phyloP scores from a whole-genome alignment of 2,329 filamentous ascomycete genomes.

The Aureobasidium sp. region DNA sequence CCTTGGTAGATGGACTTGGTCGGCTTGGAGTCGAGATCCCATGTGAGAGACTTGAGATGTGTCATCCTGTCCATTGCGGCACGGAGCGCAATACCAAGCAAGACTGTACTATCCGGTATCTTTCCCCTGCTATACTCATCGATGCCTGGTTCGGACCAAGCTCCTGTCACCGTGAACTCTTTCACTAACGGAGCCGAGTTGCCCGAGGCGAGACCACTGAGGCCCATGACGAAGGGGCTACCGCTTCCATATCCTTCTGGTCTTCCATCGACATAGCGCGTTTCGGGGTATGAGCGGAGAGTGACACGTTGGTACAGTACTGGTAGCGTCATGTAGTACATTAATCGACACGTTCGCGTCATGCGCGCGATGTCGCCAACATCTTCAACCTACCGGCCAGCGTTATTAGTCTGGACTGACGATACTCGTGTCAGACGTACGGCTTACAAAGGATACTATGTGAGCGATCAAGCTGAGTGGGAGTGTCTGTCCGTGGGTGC shows the following conservation, averaged over 20 bases:
- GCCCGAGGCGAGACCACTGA: conserved; percentile 55
- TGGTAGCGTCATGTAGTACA: conserved; percentile 59
- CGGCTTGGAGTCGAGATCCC: conserved; percentile 56
- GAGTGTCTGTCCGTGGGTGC: conserved; percentile 26
- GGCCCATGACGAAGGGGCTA: conserved; percentile 56
- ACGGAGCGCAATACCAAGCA: conserved; percentile 54
- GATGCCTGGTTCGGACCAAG: conserved; percentile 51
- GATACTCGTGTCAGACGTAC: not conserved
- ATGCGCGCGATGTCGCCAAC: conserved; percentile 52
- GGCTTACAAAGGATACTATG: conserved; percentile 48
- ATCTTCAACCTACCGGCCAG: conserved; percentile 45
- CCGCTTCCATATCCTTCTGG: conserved; percentile 57
- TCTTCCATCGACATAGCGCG: conserved; percentile 51
- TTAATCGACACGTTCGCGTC: conserved; percentile 53
- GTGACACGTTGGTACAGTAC: conserved; percentile 52
- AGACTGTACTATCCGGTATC: conserved; percentile 58
- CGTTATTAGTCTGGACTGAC: not conserved
- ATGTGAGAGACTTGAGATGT: conserved; percentile 49
- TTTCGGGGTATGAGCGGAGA: conserved; percentile 51
- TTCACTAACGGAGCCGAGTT: conserved; percentile 47
- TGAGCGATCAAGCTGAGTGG: conserved; percentile 53
- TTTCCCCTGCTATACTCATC: conserved; percentile 53
- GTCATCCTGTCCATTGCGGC: conserved; percentile 54
- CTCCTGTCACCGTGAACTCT: conserved; percentile 46
- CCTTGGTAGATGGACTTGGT: conserved; percentile 53